Evolutionary conservation across 345 rosid species (phyloP), one percentile per base, ranked within the genome.

Genomic region (Aquilaria yunnanensis): DNA sequence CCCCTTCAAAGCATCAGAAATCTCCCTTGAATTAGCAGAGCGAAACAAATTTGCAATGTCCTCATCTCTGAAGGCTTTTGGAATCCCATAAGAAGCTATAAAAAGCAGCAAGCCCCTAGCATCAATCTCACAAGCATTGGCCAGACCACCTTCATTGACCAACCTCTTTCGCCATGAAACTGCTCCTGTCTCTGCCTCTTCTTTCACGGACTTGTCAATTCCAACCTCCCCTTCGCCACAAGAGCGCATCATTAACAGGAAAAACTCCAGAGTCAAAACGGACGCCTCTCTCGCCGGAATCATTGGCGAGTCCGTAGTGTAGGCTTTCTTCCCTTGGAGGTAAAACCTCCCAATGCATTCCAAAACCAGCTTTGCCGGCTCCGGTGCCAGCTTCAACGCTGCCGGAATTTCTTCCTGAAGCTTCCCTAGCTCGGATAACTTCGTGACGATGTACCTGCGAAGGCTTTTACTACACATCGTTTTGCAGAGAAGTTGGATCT

Each of bases 91-190:
- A 72, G 81, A 74, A 62, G 86, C 83, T 54, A 88, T 51, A 2
- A 84, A 69, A 23, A 88, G 71, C 63, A 91, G 84, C 83, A 91
- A 79, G 58, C 91, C 96, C 67, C 82, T 77, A 10, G 93, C 86
- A 66, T 91, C 97, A 59, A 68, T 54, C 63, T 69, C 74, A 45
- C 69, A 54, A 3, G 89, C 91, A 14, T 51, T 73, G 48, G 64
- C 48, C 49, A 86, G 47, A 57, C 89, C 86, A 48, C 97, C 91
- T 69, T 91, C 97, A 56, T 14, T 14, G 14, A 78, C 43, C 69
- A 88, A 68, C 72, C 97, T 80, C 77, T 72, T 86, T 73, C 77
- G 80, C 96, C 96, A 91, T 1, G 74, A 68, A 64, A 80, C 10
- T 1, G 96, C 89, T 62, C 81, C 87, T 13, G 61, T 43, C 58